Evolutionary conservation across 2,329 filamentous ascomycete species (phyloP).

Genomic region (Aspergillus melleus): DNA sequence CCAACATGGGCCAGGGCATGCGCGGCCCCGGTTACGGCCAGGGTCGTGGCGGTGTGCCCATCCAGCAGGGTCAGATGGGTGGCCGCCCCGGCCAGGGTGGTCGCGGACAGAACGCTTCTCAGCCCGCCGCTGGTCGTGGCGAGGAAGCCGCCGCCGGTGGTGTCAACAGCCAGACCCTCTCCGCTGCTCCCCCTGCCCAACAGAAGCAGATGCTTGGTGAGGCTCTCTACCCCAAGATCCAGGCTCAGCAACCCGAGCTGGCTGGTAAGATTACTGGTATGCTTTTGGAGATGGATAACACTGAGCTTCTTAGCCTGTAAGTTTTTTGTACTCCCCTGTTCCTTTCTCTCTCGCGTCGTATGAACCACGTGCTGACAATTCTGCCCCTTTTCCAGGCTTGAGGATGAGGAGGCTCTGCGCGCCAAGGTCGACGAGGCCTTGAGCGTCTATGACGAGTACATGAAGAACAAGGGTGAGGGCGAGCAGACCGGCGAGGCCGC

Average conservation of each 20-base stretch:
- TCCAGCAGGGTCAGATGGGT: slow-evolving; percentile 39
- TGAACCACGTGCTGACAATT: slow-evolving; percentile 11
- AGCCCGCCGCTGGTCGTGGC: slow-evolving; percentile 40
- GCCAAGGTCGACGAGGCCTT: slow-evolving; percentile 97
- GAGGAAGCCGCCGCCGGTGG: slow-evolving; percentile 40
- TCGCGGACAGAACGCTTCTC: slow-evolving; percentile 43
- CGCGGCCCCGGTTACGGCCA: slow-evolving; percentile 48
- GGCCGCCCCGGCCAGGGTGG: slow-evolving; percentile 41
- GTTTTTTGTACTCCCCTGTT: slow-evolving; percentile 43
- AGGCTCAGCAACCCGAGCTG: slow-evolving; percentile 88
- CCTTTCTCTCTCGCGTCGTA: background rate
- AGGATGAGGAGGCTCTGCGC: slow-evolving; percentile 84
- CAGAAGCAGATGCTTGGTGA: slow-evolving; percentile 99
- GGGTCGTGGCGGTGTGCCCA: slow-evolving; percentile 47
- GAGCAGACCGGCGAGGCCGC: slow-evolving; percentile 42
- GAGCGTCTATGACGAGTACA: slow-evolving; percentile 96
- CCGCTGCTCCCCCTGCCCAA: slow-evolving; percentile 63
- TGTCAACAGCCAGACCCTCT: slow-evolving; percentile 54
- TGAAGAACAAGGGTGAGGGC: slow-evolving; percentile 73
- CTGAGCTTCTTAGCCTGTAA: slow-evolving; percentile 92
- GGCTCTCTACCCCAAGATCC: slow-evolving; percentile 97
- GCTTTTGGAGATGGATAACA: slow-evolving; percentile 99
- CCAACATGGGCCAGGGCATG: slow-evolving; percentile 57
- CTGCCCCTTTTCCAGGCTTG: slow-evolving; percentile 60
- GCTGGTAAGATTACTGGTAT: slow-evolving; percentile 99